These are phyloP conservation scores for Ramichloridium luteum DNA, from an alignment of 2,329 filamentous ascomycete genomes.

Conservation along the genomic window DNA sequence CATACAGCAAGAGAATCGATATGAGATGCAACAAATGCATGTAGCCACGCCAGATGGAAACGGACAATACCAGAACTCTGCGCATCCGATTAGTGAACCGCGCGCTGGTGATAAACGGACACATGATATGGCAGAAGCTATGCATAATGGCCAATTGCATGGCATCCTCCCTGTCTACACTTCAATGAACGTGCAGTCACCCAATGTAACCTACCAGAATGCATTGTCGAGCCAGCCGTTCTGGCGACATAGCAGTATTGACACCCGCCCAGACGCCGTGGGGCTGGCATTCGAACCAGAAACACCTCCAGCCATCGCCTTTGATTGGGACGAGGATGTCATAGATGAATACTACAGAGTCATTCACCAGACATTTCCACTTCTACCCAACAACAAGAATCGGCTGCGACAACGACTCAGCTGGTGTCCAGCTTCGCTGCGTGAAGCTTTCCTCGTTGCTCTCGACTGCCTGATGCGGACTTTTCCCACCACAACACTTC, in stretches of 20 bases:
- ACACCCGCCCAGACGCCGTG: slow-evolving; percentile 18
- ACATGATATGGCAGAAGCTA: slow-evolving; percentile 18
- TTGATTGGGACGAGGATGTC: slow-evolving; percentile 36
- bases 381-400: slow-evolving; percentile 47
- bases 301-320: slow-evolving; percentile 16
- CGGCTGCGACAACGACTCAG: slow-evolving; percentile 45
- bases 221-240: slow-evolving; percentile 20
- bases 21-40: slow-evolving; percentile 23
- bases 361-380: slow-evolving; percentile 55
- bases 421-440: slow-evolving; percentile 44
- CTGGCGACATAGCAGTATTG: slow-evolving; percentile 18
- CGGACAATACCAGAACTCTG: slow-evolving; percentile 9
- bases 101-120: slow-evolving; percentile 22
- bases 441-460: slow-evolving; percentile 53
- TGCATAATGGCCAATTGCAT: slow-evolving; percentile 11
- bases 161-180: too few species aligned
- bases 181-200: too few species aligned
- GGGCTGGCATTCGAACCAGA: slow-evolving; percentile 20
- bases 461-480: slow-evolving; percentile 48
- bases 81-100: slow-evolving; percentile 14
- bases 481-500: slow-evolving; percentile 31
- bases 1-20: slow-evolving; percentile 17
- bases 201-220: too few species aligned
- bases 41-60: slow-evolving; percentile 17
- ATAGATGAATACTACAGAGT: slow-evolving; percentile 46